A percentile compares a stretch with the other conserved stretches of the same genome.
Conservation (phyloP, 2,329 filamentous ascomycete species). For the Clarireedia paspali region DNA sequence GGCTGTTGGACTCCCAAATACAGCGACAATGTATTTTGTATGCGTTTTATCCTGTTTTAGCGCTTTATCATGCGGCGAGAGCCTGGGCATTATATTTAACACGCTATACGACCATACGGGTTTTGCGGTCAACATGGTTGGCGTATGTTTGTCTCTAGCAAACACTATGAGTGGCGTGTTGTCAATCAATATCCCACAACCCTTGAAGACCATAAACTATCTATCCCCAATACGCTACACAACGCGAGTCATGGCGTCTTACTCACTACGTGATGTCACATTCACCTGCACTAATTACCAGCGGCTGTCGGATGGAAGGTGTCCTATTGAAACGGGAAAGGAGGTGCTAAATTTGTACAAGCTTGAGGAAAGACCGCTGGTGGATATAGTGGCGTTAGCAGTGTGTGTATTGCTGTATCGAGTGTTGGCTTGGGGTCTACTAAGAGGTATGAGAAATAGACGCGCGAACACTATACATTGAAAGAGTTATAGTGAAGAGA, state of each 20-base stretch:
- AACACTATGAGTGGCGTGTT: neutral
- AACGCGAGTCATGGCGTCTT: neutral
- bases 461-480: no score
- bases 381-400: neutral
- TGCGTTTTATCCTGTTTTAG: constrained; percentile 59
- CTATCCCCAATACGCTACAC: neutral
- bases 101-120: constrained; percentile 64
- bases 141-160: constrained; percentile 20
- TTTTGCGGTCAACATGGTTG: constrained; percentile 65
- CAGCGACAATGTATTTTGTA: constrained; percentile 55
- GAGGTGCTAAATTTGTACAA: constrained; percentile 60
- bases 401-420: neutral
- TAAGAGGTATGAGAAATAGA: no score
- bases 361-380: constrained; percentile 35
- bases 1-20: constrained; percentile 54
- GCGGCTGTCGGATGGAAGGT: constrained; percentile 40
- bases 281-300: constrained; percentile 54
- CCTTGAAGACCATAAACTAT: neutral
- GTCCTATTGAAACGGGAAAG: constrained; percentile 55
- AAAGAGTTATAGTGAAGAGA: no score
- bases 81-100: constrained; percentile 68
- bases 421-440: neutral
- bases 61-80: constrained; percentile 65
- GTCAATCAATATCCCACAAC: neutral
- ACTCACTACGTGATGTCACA: neutral